A percentile compares a stretch with the other conserved stretches of the same genome.
Conservation (phyloP, 306 rosid genomes). For the Quercus engelmannii region DNA sequence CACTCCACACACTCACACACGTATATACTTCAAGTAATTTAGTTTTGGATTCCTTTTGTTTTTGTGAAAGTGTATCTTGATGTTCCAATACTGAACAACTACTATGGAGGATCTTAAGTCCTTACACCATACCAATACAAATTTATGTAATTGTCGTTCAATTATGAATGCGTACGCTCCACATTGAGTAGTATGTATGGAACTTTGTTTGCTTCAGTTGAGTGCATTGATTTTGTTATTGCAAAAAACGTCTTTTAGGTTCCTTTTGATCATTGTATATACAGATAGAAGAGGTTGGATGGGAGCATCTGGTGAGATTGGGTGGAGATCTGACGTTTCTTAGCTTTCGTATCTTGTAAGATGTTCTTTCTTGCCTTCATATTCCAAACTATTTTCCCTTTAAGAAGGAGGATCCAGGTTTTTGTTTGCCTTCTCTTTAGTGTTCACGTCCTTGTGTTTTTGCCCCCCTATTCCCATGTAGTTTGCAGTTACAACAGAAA, state of each 20-base stretch:
- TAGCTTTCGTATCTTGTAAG: conserved; percentile 32
- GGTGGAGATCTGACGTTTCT: conserved; percentile 31
- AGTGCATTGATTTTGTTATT: neutral
- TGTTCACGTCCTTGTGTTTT: neutral
- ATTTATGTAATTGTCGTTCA: neutral
- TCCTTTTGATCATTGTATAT: conserved; percentile 8
- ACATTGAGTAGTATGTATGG: neutral
- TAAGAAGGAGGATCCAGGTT: neutral
- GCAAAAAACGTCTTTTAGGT: neutral
- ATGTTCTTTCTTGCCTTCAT: neutral
- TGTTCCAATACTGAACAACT: neutral
- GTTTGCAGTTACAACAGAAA: neutral
- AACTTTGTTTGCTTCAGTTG: neutral
- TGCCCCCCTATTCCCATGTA: neutral
- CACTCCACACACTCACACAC: too few relatives aligned
- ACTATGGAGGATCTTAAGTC: neutral
- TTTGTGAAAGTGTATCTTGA: neutral
- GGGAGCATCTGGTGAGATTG: conserved; percentile 31
- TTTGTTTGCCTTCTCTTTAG: neutral
- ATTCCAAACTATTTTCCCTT: neutral
- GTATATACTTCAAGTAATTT: neutral
- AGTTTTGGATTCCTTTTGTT: neutral
- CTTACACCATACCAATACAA: neutral
- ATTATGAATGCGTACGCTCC: neutral
- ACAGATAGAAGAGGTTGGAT: conserved; percentile 46